phyloP scores from a whole-genome alignment of 2,329 filamentous ascomycete species.

The Aspergillus sp. region DNA sequence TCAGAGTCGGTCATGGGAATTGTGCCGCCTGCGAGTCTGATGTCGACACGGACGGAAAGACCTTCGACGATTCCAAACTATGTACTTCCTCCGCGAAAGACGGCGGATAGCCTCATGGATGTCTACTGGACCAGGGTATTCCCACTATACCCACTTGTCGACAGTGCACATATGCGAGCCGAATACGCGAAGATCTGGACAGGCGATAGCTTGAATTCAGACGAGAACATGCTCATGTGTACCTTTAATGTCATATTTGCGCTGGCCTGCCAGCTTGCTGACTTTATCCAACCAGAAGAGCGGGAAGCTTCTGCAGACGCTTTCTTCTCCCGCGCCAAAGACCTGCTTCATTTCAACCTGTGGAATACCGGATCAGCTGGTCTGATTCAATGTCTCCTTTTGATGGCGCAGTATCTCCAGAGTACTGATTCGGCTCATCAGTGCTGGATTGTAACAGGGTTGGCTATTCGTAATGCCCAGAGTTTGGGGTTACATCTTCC shows the following conservation, averaged over 20 bases:
- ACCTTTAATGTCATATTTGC: slow-evolving; percentile 47
- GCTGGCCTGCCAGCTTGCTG: slow-evolving; percentile 41
- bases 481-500: slow-evolving; percentile 43
- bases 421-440: slow-evolving; percentile 46
- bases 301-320: slow-evolving; percentile 36
- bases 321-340: slow-evolving; percentile 42
- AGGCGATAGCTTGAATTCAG: slow-evolving; percentile 29
- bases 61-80: slow-evolving; percentile 21
- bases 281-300: slow-evolving; percentile 36
- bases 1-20: slow-evolving; percentile 12
- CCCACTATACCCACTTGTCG: slow-evolving; percentile 44
- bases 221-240: slow-evolving; percentile 42
- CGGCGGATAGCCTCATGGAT: slow-evolving; percentile 42
- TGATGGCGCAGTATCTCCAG: slow-evolving; percentile 48
- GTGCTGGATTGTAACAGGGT: slow-evolving; percentile 47
- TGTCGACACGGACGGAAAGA: slow-evolving; percentile 14
- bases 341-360: slow-evolving; percentile 38
- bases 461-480: slow-evolving; percentile 45
- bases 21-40: slow-evolving; percentile 11
- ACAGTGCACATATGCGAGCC: slow-evolving; percentile 31
- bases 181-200: slow-evolving; percentile 41
- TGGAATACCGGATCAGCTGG: slow-evolving; percentile 42
- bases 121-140: slow-evolving; percentile 47
- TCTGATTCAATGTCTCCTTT: slow-evolving; percentile 43
- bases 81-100: slow-evolving; percentile 42